Percentiles rank a stretch among this genome's conserved stretches.
phyloP scores from a whole-genome alignment of 1,284 basidiomycete genomes.

The Vanrija humicola region DNA sequence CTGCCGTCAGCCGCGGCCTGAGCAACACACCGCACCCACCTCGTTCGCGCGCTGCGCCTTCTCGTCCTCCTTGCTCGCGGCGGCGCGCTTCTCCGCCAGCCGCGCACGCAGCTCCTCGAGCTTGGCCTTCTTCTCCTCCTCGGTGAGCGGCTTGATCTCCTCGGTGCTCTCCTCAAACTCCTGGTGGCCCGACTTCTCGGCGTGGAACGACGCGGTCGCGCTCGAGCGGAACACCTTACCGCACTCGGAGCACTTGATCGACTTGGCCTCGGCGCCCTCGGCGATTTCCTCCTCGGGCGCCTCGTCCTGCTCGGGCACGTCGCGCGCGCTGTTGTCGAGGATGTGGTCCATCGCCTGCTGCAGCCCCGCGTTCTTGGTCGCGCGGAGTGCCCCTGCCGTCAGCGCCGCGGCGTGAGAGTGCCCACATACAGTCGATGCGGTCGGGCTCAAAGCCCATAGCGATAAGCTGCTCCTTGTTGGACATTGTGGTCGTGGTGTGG shows the following conservation, averaged over 20 bases:
- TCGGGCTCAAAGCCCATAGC: constrained; percentile 80
- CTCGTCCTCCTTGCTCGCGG: constrained; percentile 65
- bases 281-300: constrained; percentile 54
- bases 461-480: constrained; percentile 71
- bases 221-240: constrained; percentile 83
- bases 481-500: constrained; percentile 24
- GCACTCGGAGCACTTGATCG: constrained; percentile 56
- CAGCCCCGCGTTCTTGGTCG: constrained; percentile 70
- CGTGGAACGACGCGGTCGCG: constrained; percentile 86
- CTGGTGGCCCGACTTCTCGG: constrained; percentile 90
- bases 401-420: not conserved
- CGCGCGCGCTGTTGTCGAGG: constrained; percentile 60
- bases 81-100: constrained; percentile 66
- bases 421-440: constrained; percentile 72
- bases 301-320: constrained; percentile 64
- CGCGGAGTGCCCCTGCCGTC: constrained; percentile 71
- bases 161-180: constrained; percentile 93
- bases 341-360: constrained; percentile 85
- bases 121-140: constrained; percentile 85
- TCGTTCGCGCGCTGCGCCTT: constrained; percentile 75
- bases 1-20: constrained; percentile 12
- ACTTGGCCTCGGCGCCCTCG: constrained; percentile 20
- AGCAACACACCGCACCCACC: constrained; percentile 31
- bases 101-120: constrained; percentile 73
- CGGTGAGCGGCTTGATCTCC: constrained; percentile 76